Base-by-base conservation (phyloP, 441 rosid genomes). In the Capsella rubella region DNA sequence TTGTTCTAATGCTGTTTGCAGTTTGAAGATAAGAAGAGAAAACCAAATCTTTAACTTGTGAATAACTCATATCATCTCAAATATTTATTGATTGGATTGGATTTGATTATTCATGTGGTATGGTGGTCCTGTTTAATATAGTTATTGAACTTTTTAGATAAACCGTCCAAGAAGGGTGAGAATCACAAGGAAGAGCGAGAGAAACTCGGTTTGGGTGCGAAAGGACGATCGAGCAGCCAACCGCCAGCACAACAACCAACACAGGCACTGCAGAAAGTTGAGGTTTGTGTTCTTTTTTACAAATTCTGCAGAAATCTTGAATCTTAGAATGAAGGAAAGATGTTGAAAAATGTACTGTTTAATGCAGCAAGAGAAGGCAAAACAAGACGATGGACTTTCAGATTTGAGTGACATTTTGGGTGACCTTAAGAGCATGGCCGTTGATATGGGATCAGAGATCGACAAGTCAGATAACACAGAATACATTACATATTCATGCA, bases 381-480 rank as follows among this genome's bases (percentile, higher is more conserved):
- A 87, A 65, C 90, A 89, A 79, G 92, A 89, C 31, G 92, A 84
- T 70, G 91, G 81, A 35, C 82, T 89, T 37, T 81, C 84, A 1
- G 95, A 89, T 76, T 80, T 84, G 39, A 83, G 90, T 51, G 71
- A 82, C 58, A 82, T 84, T 47, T 64, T 87, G 82, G 90, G 95
- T 54, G 92, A 89, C 67, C 80, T 89, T 54, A 89, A 89, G 82
- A 82, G 81, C 57, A 89, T 89, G 95, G 95, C 95, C 16, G 60
- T 82, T 25, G 90, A 86, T 65, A 89, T 89, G 95, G 95, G 92
- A 81, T 25, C 80, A 39, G 95, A 89, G 71, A 81, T 89, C 46
- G 77, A 86, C 59, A 89, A 82, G 95, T 87, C 27, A 51, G 84
- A 60, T 50, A 47, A 61, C 74, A 16, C 4, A 0, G 5, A 32